These are phyloP conservation scores for Fusarium pseudocircinatum DNA, from an alignment of 2,329 filamentous ascomycete genomes.

Conservation along the genomic window DNA sequence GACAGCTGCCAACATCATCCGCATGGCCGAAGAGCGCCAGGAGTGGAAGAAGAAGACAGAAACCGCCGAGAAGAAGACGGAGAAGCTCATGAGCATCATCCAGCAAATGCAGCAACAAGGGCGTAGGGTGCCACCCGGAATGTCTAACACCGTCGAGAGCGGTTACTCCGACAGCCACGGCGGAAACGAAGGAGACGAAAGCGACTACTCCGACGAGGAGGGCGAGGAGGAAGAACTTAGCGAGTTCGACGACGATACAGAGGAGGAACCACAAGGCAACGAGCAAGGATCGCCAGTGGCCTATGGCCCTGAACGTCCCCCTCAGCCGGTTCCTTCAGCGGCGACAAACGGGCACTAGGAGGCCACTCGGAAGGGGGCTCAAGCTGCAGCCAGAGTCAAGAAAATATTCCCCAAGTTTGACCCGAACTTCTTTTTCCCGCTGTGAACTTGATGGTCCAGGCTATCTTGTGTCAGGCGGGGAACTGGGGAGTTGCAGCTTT, in stretches of 20 bases:
- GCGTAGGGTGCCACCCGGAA: slow-evolving; percentile 75
- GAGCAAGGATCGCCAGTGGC: slow-evolving; percentile 52
- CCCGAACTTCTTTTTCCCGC: neutral
- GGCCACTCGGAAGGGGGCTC: slow-evolving; percentile 30
- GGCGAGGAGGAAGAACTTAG: slow-evolving; percentile 71
- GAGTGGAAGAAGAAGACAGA: slow-evolving; percentile 76
- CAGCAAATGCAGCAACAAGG: slow-evolving; percentile 97
- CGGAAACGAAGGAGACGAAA: slow-evolving; percentile 64
- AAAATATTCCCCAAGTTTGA: neutral
- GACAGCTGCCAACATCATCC: slow-evolving; percentile 92
- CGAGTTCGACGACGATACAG: slow-evolving; percentile 71
- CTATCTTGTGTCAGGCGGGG: slow-evolving; percentile 1
- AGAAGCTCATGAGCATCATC: slow-evolving; percentile 93
- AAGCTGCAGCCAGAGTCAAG: slow-evolving; percentile 17
- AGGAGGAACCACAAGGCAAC: slow-evolving; percentile 57
- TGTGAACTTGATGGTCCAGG: neutral
- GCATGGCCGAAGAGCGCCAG: slow-evolving; percentile 96
- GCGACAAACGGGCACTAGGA: slow-evolving; percentile 58
- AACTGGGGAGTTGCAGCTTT: slow-evolving; percentile 9
- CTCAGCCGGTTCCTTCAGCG: slow-evolving; percentile 48
- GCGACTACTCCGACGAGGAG: slow-evolving; percentile 71
- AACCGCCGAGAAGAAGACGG: slow-evolving; percentile 74
- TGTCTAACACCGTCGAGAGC: slow-evolving; percentile 68
- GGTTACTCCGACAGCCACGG: slow-evolving; percentile 65
- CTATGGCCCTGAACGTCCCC: slow-evolving; percentile 61